A percentile compares a stretch with the other conserved stretches of the same genome.
Evolutionary conservation across 2,329 filamentous ascomycete genomes (phyloP).

Genomic region (Colletotrichum incanum): DNA sequence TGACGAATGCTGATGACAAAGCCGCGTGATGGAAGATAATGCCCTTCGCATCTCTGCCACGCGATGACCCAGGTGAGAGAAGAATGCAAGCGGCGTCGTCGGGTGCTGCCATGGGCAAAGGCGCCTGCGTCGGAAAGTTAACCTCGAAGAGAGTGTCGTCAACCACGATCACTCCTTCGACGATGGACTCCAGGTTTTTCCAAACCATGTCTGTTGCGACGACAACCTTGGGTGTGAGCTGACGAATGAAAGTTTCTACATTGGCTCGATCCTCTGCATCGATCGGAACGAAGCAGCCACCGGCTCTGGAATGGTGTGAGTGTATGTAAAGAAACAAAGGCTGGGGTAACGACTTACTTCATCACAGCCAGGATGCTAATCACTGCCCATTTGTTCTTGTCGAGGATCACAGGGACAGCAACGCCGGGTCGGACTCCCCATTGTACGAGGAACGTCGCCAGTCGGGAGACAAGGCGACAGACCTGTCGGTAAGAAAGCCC

Average conservation of each 20-base stretch:
- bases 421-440: constrained; percentile 67
- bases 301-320: constrained; percentile 52
- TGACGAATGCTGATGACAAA: constrained; percentile 68
- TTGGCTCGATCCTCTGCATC: constrained; percentile 61
- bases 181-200: constrained; percentile 56
- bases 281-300: constrained; percentile 66
- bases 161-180: constrained; percentile 59
- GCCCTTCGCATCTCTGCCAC: constrained; percentile 70
- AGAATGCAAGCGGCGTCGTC: constrained; percentile 73
- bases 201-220: constrained; percentile 61
- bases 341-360: constrained; percentile 68
- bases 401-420: constrained; percentile 77
- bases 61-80: constrained; percentile 68
- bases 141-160: constrained; percentile 58
- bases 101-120: constrained; percentile 54
- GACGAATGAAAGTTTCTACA: constrained; percentile 59
- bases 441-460: constrained; percentile 64
- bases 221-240: constrained; percentile 61
- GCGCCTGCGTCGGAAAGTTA: constrained; percentile 44
- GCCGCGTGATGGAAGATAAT: constrained; percentile 75
- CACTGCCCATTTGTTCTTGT: constrained; percentile 79
- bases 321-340: constrained; percentile 48
- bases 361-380: constrained; percentile 79
- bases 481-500: constrained; percentile 60
- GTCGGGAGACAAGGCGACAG: constrained; percentile 54